Evolutionary conservation across 805 yeast species (phyloP).

Genomic region (Brettanomyces bruxellensis): DNA sequence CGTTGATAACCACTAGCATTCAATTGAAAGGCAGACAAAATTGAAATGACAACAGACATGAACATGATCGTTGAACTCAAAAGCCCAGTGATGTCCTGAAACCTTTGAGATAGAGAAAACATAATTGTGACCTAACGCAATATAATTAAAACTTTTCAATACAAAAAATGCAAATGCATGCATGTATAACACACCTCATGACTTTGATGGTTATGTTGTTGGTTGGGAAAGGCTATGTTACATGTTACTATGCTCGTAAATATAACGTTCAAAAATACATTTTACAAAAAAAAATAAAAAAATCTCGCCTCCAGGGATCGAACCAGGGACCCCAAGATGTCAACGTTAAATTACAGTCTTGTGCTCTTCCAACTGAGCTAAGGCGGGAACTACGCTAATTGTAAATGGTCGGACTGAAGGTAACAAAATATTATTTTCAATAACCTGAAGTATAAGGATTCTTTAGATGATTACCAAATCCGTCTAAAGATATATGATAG

Average conservation of each 20-base stretch:
- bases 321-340: constrained; percentile 5
- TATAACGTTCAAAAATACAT: background rate
- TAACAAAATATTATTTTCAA: too few species aligned
- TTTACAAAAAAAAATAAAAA: background rate
- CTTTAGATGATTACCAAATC: too few species aligned
- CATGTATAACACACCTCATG: too few species aligned
- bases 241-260: background rate
- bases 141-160: too few species aligned
- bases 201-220: background rate
- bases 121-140: background rate
- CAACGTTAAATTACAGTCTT: constrained; percentile 4
- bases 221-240: background rate
- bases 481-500: too few species aligned
- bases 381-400: constrained; percentile 1
- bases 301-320: constrained; percentile 5
- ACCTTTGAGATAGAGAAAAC: constrained; percentile 1
- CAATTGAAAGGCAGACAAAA: constrained; percentile 42
- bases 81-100: constrained; percentile 3
- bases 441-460: too few species aligned
- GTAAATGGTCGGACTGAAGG: too few species aligned
- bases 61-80: constrained; percentile 43
- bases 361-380: constrained; percentile 6
- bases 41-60: constrained; percentile 37
- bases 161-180: too few species aligned
- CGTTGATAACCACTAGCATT: constrained; percentile 35